Evolutionary conservation across 106 monocot species (phyloP).

Genomic region (Triglochin maritima): DNA sequence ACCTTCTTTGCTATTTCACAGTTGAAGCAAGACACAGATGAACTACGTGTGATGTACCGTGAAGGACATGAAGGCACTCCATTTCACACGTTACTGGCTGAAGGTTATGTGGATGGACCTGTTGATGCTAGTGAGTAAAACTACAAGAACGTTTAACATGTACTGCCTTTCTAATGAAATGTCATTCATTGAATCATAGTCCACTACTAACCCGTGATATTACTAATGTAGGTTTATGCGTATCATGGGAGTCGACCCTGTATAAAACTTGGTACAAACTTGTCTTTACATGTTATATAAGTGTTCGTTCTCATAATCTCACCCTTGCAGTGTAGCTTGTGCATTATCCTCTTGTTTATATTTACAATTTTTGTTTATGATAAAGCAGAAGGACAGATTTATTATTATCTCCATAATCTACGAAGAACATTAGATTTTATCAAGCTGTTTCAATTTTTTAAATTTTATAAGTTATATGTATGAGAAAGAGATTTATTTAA

Average conservation of each 20-base stretch:
- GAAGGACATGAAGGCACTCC: constrained; percentile 83
- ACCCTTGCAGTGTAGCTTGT: too few relatives aligned
- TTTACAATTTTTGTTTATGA: too few relatives aligned
- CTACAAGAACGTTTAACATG: background rate
- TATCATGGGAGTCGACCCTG: constrained; percentile 76
- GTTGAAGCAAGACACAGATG: constrained; percentile 88
- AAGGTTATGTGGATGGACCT: constrained; percentile 88
- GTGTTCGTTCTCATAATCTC: too few relatives aligned
- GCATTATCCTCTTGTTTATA: too few relatives aligned
- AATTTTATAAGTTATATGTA: too few relatives aligned
- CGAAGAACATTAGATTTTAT: too few relatives aligned
- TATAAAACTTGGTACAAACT: constrained; percentile 70
- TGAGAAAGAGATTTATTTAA: too few relatives aligned
- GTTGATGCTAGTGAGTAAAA: constrained; percentile 81
- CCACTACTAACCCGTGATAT: background rate
- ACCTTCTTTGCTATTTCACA: constrained; percentile 6
- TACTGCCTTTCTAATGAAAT: too few relatives aligned
- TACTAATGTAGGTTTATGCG: constrained; percentile 69
- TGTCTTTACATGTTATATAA: background rate
- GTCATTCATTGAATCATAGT: too few relatives aligned
- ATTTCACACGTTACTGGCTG: constrained; percentile 78
- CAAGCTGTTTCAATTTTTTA: too few relatives aligned
- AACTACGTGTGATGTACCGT: constrained; percentile 81
- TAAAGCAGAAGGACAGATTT: too few relatives aligned
- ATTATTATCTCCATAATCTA: background rate